Evolutionary conservation across 2,329 filamentous ascomycete genomes (phyloP), one percentile per base, ranked within the genome.

Genomic region (Curvularia eragrostidis): DNA sequence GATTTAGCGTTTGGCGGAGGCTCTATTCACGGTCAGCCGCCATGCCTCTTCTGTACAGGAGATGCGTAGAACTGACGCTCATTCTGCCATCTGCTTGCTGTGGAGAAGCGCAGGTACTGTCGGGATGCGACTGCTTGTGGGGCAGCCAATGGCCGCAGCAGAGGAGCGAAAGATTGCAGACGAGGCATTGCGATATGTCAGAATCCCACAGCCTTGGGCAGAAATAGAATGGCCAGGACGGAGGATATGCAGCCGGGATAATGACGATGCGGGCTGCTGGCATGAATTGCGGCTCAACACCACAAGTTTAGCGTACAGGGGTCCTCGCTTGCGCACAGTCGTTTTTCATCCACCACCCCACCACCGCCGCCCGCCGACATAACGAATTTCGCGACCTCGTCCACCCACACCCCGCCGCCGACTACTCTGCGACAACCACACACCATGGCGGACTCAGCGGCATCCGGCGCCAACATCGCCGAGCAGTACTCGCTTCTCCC

Each of bases 401-500:
- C 51, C 59, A 48, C 58, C 43, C 53, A 21, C 34, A 36, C 32
- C 44, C 56, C 53, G 42, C 57, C 48, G 39, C 32, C 52, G 32
- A 32, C 36, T 30, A 47, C 55, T 55, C 52, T 38, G 48, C 52
- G 44, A 62, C 53, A 62, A 61, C 54, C 60, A 58, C 65, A 68
- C 68, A 77, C 26, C 68, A 80, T 80, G 78, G 78, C 78, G 58
- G 74, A 74, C 64, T 61, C 71, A 43, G 60, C 66, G 42, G 59
- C 67, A 57, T 65, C 86, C 75, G 83, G 89, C 79, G 86, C 85
- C 73, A 66, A 86, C 75, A 83, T 89, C 79, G 86, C 85, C 73
- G 86, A 87, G 77, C 83, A 90, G 78, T 87, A 91, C 82, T 90
- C 89, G 77, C 87, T 98, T 64, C 86, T 97, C 71, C 91, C 92